Evolutionary conservation across 1,139 yeast species (phyloP).

Genomic region (Taiozyma sp.): DNA sequence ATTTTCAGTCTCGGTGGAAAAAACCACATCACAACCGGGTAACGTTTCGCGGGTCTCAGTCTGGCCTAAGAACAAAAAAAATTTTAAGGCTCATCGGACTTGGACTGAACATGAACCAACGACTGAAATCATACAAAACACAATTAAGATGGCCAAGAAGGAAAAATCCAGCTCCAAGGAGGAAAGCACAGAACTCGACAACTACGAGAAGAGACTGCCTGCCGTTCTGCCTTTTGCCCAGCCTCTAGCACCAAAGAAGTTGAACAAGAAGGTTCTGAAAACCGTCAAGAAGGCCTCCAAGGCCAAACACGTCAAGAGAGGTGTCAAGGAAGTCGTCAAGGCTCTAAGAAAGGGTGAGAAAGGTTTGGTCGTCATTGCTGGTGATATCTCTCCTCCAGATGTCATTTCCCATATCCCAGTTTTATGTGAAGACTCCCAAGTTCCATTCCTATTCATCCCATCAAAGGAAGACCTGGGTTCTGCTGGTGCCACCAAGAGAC

Average conservation of each 20-base stretch:
- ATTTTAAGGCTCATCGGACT: background rate
- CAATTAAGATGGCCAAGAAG: conserved; percentile 46
- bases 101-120: background rate
- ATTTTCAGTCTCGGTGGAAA: background rate
- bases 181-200: conserved; percentile 53
- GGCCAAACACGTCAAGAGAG: conserved; percentile 97
- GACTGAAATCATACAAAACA: background rate
- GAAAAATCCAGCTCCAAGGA: conserved; percentile 31
- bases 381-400: conserved; percentile 96
- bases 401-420: conserved; percentile 97
- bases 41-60: background rate
- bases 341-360: conserved; percentile 97
- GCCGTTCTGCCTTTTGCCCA: conserved; percentile 90
- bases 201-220: conserved; percentile 87
- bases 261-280: conserved; percentile 92
- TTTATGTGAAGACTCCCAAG: conserved; percentile 88
- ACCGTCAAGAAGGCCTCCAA: conserved; percentile 96
- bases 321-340: conserved; percentile 98
- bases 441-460: conserved; percentile 90
- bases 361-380: conserved; percentile 94
- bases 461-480: conserved; percentile 97
- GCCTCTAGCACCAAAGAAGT: conserved; percentile 94
- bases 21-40: background rate
- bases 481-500: conserved; percentile 99
- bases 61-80: background rate